A percentile compares a stretch with the other conserved stretches of the same genome.
These are phyloP conservation scores for Diplosphaera chodatii DNA, from an alignment of 139 green algal species.

Conservation along the genomic window DNA sequence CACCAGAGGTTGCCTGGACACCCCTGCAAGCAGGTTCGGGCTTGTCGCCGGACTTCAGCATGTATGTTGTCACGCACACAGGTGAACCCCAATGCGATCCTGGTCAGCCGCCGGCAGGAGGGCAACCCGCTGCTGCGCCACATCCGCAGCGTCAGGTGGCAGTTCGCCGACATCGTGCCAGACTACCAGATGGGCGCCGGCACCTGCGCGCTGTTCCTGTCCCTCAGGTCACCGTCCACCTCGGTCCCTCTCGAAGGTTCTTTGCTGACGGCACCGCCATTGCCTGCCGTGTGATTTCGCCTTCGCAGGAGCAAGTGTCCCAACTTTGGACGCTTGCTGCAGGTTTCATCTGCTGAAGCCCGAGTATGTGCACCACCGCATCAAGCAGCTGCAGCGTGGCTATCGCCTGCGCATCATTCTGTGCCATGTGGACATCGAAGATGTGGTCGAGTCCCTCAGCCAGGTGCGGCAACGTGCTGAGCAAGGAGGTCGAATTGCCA, in stretches of 20 bases:
- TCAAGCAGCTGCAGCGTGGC: constrained; percentile 68
- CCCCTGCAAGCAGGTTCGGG: too few relatives aligned
- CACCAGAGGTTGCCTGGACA: too few relatives aligned
- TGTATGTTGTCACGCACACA: too few relatives aligned
- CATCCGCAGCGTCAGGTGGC: constrained; percentile 80
- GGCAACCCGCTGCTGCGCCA: constrained; percentile 85
- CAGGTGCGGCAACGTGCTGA: too few relatives aligned
- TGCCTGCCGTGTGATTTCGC: too few relatives aligned
- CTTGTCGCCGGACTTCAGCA: too few relatives aligned
- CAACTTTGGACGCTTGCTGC: too few relatives aligned
- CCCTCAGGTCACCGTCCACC: too few relatives aligned
- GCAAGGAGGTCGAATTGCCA: too few relatives aligned
- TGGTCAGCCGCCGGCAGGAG: constrained; percentile 71
- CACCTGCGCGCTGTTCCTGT: constrained; percentile 69
- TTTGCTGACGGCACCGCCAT: too few relatives aligned
- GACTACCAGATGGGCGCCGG: constrained; percentile 73
- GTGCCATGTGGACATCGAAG: constrained; percentile 82
- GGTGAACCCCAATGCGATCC: constrained; percentile 56
- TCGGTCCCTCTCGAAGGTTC: too few relatives aligned
- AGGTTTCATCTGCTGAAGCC: constrained; percentile 92
- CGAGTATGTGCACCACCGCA: constrained; percentile 80
- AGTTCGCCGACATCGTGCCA: constrained; percentile 70
- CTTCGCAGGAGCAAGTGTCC: too few relatives aligned
- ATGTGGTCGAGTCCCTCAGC: constrained; percentile 64
- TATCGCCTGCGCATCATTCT: constrained; percentile 78